Base-by-base conservation (phyloP, 257 asterid genomes). In the Solanum stenotomum region DNA sequence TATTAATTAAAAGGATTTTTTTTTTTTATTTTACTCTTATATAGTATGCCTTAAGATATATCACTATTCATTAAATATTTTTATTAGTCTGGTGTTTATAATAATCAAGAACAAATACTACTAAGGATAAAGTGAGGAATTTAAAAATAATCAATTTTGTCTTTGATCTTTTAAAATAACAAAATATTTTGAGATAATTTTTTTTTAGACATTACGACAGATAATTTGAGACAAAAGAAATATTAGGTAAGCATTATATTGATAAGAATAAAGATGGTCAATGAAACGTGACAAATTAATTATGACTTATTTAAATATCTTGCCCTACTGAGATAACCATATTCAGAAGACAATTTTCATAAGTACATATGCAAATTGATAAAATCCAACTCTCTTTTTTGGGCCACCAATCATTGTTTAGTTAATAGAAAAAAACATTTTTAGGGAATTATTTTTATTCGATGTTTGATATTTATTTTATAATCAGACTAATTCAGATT, bases 1-100 rank as follows among this genome's bases (percentile, higher is more conserved):
- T 7, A 68, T 0, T 68, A 0, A 68, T 29, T 29, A 29, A 0
- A 0, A 70, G 0, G 0, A 20, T n/a, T n/a, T 22, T 6, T 6
- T 29, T 2, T 13, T 0, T 1, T 1, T 68, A 68, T 13, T 70
- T 70, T 29, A 14, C 2, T 3, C 0, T 68, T 14, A 68, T 29
- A n/a, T 27, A 27, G 44, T 40, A 46, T 70, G 10, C 2, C 34
- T 13, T 70, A 1, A 29, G 23, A 29, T 29, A 14, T 70, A 70
- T 29, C 11, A 6, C 12, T 31, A 2, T 70, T 70, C 3, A 29
- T 15, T 14, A 29, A 3, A 68, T 14, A 68, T 68, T 67, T 67
- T 1, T 10, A 25, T 65, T 65, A 7, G 12, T 12, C 0, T 5
- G 61, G 4, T n/a, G 2, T 2, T 63, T 63, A 2, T 2, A 2